A percentile compares a stretch with the other conserved stretches of the same genome.
phyloP scores from a whole-genome alignment of 1,284 basidiomycete species.

The Dichomitus squalens region DNA sequence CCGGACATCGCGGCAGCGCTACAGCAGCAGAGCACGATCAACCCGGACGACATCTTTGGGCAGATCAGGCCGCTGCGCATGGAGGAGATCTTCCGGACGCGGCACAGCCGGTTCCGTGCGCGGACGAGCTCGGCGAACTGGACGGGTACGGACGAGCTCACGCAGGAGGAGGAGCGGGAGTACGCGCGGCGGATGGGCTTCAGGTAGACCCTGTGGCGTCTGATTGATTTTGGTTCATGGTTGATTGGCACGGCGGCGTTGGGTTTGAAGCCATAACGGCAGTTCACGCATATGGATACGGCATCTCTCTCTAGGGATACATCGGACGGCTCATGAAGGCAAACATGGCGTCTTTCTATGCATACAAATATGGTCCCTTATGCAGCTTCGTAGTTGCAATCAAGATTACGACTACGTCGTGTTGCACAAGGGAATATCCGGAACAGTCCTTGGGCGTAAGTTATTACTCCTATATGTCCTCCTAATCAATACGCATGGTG shows the following conservation, averaged over 20 bases:
- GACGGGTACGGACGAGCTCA: slow-evolving; percentile 84
- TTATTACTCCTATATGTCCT: not conserved
- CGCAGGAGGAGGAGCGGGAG: slow-evolving; percentile 79
- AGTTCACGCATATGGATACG: not conserved
- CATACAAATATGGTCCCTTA: too few relatives aligned
- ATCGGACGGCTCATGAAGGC: too few relatives aligned
- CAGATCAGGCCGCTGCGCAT: slow-evolving; percentile 82
- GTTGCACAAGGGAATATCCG: not conserved
- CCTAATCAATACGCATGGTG: not conserved
- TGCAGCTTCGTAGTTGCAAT: not conserved
- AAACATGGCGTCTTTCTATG: too few relatives aligned
- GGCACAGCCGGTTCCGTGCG: slow-evolving; percentile 81
- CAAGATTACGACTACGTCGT: not conserved
- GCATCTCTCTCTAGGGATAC: not conserved
- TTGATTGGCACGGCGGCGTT: not conserved
- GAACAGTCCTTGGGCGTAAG: not conserved
- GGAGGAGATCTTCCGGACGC: slow-evolving; percentile 81
- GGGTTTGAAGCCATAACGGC: not conserved
- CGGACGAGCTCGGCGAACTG: slow-evolving; percentile 94
- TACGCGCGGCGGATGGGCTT: slow-evolving; percentile 93
- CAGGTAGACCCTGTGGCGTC: slow-evolving; percentile 21
- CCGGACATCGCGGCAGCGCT: slow-evolving; percentile 81
- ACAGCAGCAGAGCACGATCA: slow-evolving; percentile 77
- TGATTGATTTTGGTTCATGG: not conserved
- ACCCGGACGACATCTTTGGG: slow-evolving; percentile 93